These are phyloP conservation scores for Myxozyma neotropica DNA, from an alignment of 805 yeast species.

Conservation along the genomic window DNA sequence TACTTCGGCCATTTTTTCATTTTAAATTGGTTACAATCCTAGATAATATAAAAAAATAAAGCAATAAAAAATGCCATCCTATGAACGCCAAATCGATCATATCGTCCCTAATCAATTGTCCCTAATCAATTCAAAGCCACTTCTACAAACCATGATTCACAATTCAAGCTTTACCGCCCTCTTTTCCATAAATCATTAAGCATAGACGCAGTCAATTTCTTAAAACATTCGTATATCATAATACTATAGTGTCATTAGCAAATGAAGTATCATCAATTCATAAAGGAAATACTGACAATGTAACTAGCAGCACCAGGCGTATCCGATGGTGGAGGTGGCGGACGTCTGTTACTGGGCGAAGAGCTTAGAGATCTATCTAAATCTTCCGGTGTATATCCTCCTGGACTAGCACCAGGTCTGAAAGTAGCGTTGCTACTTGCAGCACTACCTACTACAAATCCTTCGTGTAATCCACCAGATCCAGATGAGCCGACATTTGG, in stretches of 20 bases:
- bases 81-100: too few species aligned
- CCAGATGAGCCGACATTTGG: slow-evolving; percentile 6
- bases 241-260: slow-evolving; percentile 10
- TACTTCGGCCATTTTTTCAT: too few species aligned
- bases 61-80: too few species aligned
- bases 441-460: slow-evolving; percentile 7
- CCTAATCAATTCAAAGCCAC: too few species aligned
- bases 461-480: slow-evolving; percentile 3
- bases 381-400: slow-evolving; percentile 1
- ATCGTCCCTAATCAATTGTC: too few species aligned
- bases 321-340: slow-evolving; percentile 33
- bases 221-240: slow-evolving; percentile 31
- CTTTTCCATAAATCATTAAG: too few species aligned
- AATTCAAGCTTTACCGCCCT: too few species aligned
- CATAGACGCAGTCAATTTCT: not conserved
- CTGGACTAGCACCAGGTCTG: slow-evolving; percentile 12
- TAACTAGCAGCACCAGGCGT: slow-evolving; percentile 29
- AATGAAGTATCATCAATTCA: not conserved
- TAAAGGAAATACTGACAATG: slow-evolving; percentile 15
- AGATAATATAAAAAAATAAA: too few species aligned
- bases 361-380: slow-evolving; percentile 16
- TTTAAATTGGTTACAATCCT: too few species aligned
- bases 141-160: too few species aligned
- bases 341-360: slow-evolving; percentile 21
- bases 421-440: slow-evolving; percentile 9